These are phyloP conservation scores for Adiantum capillusveneris DNA, from an alignment of 75 land plant species.

Conservation along the genomic window DNA sequence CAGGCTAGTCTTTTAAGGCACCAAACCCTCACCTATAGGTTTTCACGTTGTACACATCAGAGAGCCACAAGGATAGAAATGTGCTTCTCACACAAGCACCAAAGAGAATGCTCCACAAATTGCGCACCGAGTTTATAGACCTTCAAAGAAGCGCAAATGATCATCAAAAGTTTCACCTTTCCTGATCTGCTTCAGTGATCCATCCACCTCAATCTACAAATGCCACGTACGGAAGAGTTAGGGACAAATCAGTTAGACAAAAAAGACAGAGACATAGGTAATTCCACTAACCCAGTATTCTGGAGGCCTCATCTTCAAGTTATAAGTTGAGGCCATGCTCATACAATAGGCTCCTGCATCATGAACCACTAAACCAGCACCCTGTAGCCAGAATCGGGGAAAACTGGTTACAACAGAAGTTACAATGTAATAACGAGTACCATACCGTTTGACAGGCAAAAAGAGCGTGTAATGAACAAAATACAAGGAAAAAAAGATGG, in stretches of 20 bases:
- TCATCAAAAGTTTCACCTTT: constrained; percentile 87
- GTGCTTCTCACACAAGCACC: too few species aligned
- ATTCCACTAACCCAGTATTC: constrained; percentile 78
- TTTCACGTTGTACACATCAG: too few species aligned
- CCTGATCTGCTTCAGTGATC: constrained; percentile 61
- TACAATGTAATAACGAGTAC: not conserved
- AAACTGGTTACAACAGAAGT: too few species aligned
- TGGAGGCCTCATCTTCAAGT: constrained; percentile 94
- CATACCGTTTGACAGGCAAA: too few species aligned
- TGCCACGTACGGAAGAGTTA: not conserved
- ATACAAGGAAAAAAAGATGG: too few species aligned
- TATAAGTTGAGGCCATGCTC: constrained; percentile 99
- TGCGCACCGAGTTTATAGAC: constrained; percentile 32
- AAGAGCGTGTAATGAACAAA: too few species aligned
- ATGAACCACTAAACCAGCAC: constrained; percentile 89
- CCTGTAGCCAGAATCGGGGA: constrained; percentile 41
- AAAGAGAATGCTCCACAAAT: too few species aligned
- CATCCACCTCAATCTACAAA: constrained; percentile 56
- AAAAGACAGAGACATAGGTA: too few species aligned
- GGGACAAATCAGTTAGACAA: too few species aligned
- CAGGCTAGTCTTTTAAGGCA: too few species aligned
- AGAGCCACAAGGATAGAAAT: too few species aligned
- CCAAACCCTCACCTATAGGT: too few species aligned
- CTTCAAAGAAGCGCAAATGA: constrained; percentile 71
- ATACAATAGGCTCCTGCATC: constrained; percentile 99